Percentiles rank a stretch among this genome's conserved stretches.
Conservation (phyloP, 495 filamentous ascomycete species). For the Aspergillus steynii region DNA sequence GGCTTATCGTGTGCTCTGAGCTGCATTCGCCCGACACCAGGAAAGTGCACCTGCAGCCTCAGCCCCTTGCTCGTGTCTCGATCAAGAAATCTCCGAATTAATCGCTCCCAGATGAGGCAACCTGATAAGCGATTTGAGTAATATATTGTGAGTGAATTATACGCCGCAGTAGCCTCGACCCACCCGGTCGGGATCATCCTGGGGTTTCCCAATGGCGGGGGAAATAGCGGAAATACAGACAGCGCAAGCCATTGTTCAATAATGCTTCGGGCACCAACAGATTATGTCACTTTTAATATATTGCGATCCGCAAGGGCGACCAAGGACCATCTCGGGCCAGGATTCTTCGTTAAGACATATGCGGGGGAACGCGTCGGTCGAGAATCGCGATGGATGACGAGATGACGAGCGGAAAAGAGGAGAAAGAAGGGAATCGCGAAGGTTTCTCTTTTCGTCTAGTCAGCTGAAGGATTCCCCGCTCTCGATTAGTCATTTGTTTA, state of each 20-base stretch:
- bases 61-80: background rate
- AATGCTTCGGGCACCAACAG: background rate
- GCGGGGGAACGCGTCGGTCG: constrained; percentile 3
- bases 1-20: background rate
- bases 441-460: background rate
- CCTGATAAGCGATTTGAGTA: background rate
- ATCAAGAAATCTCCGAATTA: background rate
- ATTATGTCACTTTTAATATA: constrained; percentile 6
- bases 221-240: constrained; percentile 3
- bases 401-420: background rate
- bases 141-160: background rate
- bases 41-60: background rate
- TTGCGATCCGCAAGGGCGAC: constrained; percentile 4
- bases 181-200: background rate
- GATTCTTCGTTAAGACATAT: constrained; percentile 2
- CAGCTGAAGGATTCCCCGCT: background rate
- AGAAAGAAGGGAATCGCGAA: background rate
- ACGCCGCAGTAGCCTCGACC: background rate
- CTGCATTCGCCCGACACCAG: background rate
- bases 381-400: background rate
- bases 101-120: background rate
- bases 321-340: background rate
- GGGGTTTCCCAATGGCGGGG: background rate
- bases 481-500: background rate
- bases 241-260: background rate